phyloP scores from a whole-genome alignment of 2,329 filamentous ascomycete genomes.

The Aspergillus sojae region DNA sequence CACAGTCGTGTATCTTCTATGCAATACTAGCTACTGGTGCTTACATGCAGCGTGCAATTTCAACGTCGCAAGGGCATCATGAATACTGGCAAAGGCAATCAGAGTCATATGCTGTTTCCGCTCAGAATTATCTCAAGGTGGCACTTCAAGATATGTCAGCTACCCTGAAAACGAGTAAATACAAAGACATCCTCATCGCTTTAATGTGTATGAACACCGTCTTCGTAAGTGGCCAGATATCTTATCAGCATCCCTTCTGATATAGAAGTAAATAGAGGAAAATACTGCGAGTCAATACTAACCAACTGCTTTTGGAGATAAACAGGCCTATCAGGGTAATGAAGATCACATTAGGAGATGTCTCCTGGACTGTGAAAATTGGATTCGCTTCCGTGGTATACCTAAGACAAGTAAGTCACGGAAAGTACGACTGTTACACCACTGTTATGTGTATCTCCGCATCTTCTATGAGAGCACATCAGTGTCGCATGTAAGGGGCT shows the following conservation, averaged over 20 bases:
- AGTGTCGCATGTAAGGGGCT: background rate
- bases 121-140: conserved; percentile 36
- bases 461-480: conserved; percentile 48
- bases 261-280: background rate
- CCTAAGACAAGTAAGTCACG: conserved; percentile 42
- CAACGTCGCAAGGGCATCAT: conserved; percentile 17
- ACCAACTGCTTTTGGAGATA: background rate
- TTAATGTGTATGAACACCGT: conserved; percentile 47
- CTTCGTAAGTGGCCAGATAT: conserved; percentile 21
- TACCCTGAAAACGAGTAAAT: conserved; percentile 42
- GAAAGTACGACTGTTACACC: conserved; percentile 49
- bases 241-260: background rate
- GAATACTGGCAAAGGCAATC: conserved; percentile 39
- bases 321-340: conserved; percentile 32
- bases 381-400: conserved; percentile 46
- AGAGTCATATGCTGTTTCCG: conserved; percentile 30
- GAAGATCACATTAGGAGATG: conserved; percentile 41
- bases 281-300: background rate
- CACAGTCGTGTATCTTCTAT: conserved; percentile 43
- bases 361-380: conserved; percentile 48
- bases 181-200: conserved; percentile 51
- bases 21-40: conserved; percentile 48
- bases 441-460: conserved; percentile 51
- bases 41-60: conserved; percentile 40
- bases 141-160: conserved; percentile 40